Percentiles rank a stretch among this genome's conserved stretches.
Conservation (phyloP, 2,329 filamentous ascomycete genomes). For the Claviceps paspali region DNA sequence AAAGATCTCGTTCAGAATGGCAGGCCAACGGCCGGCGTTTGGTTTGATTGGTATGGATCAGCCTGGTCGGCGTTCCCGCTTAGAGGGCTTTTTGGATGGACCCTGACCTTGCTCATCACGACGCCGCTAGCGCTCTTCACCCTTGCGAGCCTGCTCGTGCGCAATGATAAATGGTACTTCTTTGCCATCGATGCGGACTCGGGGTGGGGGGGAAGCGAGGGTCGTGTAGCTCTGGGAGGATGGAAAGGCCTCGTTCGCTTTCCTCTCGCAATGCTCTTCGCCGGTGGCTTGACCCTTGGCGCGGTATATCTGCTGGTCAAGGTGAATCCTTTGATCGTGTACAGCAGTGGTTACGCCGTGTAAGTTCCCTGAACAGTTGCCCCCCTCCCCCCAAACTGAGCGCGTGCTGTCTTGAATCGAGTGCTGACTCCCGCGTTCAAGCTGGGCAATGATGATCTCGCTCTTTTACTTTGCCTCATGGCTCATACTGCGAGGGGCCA, state of each 20-base stretch:
- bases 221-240: conserved; percentile 52
- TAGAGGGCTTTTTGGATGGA: conserved; percentile 75
- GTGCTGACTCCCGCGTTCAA: conserved; percentile 13
- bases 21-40: conserved; percentile 56
- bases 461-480: conserved; percentile 70
- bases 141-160: conserved; percentile 52
- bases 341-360: conserved; percentile 75
- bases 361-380: conserved; percentile 17
- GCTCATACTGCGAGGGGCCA: conserved; percentile 66
- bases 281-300: conserved; percentile 53
- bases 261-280: conserved; percentile 56
- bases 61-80: conserved; percentile 66
- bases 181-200: conserved; percentile 50
- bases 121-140: conserved; percentile 59
- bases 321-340: conserved; percentile 79
- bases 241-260: conserved; percentile 75
- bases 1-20: conserved; percentile 51
- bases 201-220: conserved; percentile 40
- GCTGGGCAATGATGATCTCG: conserved; percentile 72
- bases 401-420: neutral
- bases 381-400: neutral
- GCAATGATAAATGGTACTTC: conserved; percentile 73
- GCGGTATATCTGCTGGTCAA: conserved; percentile 64
- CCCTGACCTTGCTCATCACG: conserved; percentile 66
- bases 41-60: conserved; percentile 84